These are phyloP conservation scores for Verticillium klebahnii DNA, from an alignment of 2,329 filamentous ascomycete species.

Conservation along the genomic window DNA sequence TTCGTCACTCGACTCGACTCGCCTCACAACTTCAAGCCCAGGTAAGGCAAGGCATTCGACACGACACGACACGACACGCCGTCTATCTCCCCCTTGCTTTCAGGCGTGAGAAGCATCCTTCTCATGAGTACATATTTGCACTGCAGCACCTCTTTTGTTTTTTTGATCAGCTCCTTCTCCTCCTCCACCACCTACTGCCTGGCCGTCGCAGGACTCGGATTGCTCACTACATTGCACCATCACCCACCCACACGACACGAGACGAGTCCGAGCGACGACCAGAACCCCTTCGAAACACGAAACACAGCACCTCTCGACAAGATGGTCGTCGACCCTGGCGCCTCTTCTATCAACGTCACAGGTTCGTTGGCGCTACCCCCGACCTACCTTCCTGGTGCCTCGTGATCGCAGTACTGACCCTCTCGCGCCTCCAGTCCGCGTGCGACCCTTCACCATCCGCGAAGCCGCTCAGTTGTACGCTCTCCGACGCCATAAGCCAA, in stretches of 20 bases:
- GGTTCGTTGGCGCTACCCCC: conserved; percentile 30
- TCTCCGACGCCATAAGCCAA: conserved; percentile 7
- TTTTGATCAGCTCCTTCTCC: conserved; percentile 4
- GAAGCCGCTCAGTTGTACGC: conserved; percentile 88
- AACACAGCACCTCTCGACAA: conserved; percentile 1
- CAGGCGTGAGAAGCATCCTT: neutral
- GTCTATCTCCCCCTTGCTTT: neutral
- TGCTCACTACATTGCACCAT: conserved; percentile 6
- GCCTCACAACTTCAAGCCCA: conserved; percentile 6
- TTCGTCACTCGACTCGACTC: conserved; percentile 9
- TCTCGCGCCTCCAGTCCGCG: conserved; percentile 47
- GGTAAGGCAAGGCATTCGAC: neutral
- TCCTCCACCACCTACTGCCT: neutral
- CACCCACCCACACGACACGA: neutral
- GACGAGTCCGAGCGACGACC: conserved; percentile 3
- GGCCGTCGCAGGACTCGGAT: conserved; percentile 1
- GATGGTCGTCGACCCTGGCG: conserved; percentile 34
- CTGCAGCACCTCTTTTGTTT: conserved; percentile 13
- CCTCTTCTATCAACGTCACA: conserved; percentile 56
- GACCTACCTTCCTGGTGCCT: neutral
- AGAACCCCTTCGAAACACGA: neutral
- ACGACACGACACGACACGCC: neutral
- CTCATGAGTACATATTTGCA: conserved; percentile 5
- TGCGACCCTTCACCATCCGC: conserved; percentile 74
- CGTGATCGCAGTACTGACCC: conserved; percentile 20